These are phyloP conservation scores for Termitomyces sp. DNA, from an alignment of 768 basidiomycete species.

Conservation along the genomic window DNA sequence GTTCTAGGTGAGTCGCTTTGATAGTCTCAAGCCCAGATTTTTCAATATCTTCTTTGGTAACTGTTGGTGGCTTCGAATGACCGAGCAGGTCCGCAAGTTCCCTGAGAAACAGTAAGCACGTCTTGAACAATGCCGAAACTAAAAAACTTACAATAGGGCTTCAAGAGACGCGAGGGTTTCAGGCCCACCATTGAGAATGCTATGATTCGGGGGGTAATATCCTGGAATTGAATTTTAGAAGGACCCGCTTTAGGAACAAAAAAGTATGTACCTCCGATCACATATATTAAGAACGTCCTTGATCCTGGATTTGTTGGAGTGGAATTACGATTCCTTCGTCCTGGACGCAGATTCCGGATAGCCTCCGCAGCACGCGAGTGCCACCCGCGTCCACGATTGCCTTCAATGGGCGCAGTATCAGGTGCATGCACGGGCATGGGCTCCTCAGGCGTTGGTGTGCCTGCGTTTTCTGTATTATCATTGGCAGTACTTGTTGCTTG, in stretches of 20 bases:
- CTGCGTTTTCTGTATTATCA: background rate
- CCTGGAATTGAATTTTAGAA: constrained; percentile 35
- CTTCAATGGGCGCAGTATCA: background rate
- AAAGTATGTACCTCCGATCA: constrained; percentile 62
- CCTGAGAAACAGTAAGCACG: constrained; percentile 27
- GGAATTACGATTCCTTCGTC: constrained; percentile 18
- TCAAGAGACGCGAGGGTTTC: constrained; percentile 76
- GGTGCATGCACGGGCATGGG: background rate
- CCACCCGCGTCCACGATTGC: constrained; percentile 30
- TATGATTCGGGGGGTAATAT: constrained; percentile 90
- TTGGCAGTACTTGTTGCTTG: constrained; percentile 5
- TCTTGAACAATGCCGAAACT: background rate
- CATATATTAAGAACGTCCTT: constrained; percentile 85
- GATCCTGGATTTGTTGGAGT: constrained; percentile 30
- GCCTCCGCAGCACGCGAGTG: constrained; percentile 60
- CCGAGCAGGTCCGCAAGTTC: constrained; percentile 83
- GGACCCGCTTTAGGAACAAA: constrained; percentile 4
- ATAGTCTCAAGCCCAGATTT: constrained; percentile 78
- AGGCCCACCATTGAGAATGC: constrained; percentile 73
- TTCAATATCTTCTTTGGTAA: constrained; percentile 78
- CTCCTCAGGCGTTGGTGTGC: background rate
- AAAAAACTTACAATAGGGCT: constrained; percentile 55
- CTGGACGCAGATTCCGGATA: constrained; percentile 47
- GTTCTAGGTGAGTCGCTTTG: constrained; percentile 44
- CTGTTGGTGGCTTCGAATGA: constrained; percentile 79